A percentile compares a stretch with the other conserved stretches of the same genome.
phyloP scores from a whole-genome alignment of 225 moss, liverwort and hornwort genomes.

The Sphagnum tenellum region DNA sequence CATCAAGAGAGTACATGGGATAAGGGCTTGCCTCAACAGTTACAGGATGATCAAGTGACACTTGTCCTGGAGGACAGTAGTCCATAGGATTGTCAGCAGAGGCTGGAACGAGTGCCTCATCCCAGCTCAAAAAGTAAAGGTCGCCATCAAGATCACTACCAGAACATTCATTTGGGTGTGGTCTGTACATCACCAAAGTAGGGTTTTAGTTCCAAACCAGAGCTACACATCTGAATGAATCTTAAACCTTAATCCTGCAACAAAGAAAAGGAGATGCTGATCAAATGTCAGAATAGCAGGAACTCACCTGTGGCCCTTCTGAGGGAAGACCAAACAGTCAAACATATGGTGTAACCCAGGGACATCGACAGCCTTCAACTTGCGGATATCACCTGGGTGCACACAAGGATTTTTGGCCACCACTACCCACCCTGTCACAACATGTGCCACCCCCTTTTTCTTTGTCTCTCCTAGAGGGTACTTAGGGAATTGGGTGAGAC shows the following conservation, averaged over 20 bases:
- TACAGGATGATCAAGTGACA: conserved; percentile 52
- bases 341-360: conserved; percentile 75
- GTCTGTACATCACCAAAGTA: conserved; percentile 23
- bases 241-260: too few species aligned
- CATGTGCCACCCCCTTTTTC: conserved; percentile 15
- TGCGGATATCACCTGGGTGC: conserved; percentile 85
- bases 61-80: conserved; percentile 47
- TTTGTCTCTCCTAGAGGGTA: conserved; percentile 10
- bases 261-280: too few species aligned
- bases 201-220: too few species aligned
- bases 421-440: conserved; percentile 63
- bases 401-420: conserved; percentile 88
- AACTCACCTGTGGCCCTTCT: conserved; percentile 58
- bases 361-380: conserved; percentile 60
- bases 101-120: conserved; percentile 56
- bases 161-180: conserved; percentile 93
- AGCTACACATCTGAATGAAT: too few species aligned
- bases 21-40: conserved; percentile 49
- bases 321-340: conserved; percentile 89
- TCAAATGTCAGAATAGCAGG: neutral
- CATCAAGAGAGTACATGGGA: neutral
- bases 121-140: conserved; percentile 77
- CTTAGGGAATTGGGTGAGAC: conserved; percentile 22
- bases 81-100: conserved; percentile 70
- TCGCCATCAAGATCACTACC: conserved; percentile 99